A percentile compares a stretch with the other conserved stretches of the same genome.
These are phyloP conservation scores for Xylaria sp. DNA, from an alignment of 2,329 filamentous ascomycete species.

Conservation along the genomic window DNA sequence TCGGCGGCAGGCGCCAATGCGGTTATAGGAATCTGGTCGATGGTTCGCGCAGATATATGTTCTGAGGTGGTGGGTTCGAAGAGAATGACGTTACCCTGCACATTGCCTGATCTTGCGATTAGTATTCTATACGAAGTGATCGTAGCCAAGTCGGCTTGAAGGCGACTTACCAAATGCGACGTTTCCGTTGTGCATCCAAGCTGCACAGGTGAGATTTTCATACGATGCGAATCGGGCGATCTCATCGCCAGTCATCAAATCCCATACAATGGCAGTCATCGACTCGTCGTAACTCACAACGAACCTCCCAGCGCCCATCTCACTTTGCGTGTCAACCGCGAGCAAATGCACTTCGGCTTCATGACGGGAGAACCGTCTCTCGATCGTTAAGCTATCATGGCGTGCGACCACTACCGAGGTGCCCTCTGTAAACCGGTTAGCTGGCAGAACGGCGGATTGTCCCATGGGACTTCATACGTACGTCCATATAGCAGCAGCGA, in stretches of 20 bases:
- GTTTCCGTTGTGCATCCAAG: constrained; percentile 97
- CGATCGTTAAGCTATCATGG: constrained; percentile 86
- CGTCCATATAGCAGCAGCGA: constrained; percentile 82
- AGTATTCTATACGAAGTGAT: constrained; percentile 1
- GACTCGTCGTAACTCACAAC: constrained; percentile 91
- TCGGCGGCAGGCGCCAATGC: constrained; percentile 83
- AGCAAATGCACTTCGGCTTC: constrained; percentile 77
- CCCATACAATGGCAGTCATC: constrained; percentile 94
- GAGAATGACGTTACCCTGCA: constrained; percentile 85
- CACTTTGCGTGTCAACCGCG: constrained; percentile 85
- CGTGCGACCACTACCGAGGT: constrained; percentile 79
- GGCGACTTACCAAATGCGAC: constrained; percentile 78
- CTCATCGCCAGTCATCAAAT: constrained; percentile 85
- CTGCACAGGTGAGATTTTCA: constrained; percentile 74
- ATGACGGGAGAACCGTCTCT: constrained; percentile 79
- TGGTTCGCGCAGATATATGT: constrained; percentile 83
- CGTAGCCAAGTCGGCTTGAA: background rate
- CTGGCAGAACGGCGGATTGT: constrained; percentile 3
- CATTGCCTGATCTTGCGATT: constrained; percentile 59
- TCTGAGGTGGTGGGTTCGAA: constrained; percentile 93
- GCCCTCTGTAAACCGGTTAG: constrained; percentile 48
- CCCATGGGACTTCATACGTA: constrained; percentile 22
- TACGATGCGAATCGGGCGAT: constrained; percentile 90
- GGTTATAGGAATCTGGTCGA: constrained; percentile 90
- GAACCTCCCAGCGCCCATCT: constrained; percentile 73